Percentiles rank a stretch among this genome's conserved stretches.
Conservation (phyloP, 192 early-diverging fungal species). For the Phlyctochytrium arcticum region DNA sequence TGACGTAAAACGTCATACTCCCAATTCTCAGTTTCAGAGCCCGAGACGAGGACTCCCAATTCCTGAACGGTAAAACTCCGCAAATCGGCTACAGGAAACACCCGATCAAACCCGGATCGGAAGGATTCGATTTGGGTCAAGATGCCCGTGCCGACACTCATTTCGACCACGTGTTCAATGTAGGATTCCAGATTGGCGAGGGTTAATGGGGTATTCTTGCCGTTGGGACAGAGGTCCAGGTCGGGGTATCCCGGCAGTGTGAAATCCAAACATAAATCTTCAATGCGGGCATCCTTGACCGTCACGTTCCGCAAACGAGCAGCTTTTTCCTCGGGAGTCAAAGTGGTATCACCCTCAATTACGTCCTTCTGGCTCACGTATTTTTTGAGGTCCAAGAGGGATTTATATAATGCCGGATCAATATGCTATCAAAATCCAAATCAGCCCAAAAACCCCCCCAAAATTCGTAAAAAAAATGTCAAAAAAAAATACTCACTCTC, state of each 20-base stretch:
- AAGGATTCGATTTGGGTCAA: conserved; percentile 71
- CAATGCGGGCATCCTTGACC: conserved; percentile 42
- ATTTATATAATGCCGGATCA: conserved; percentile 63
- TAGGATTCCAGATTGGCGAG: conserved; percentile 82
- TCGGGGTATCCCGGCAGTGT: conserved; percentile 76
- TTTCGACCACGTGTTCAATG: conserved; percentile 58
- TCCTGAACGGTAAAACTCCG: conserved; percentile 69
- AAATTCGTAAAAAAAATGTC: neutral
- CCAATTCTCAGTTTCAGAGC: conserved; percentile 75
- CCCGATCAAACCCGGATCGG: conserved; percentile 69
- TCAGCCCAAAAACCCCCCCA: conserved; percentile 5
- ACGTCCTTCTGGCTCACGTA: conserved; percentile 58
- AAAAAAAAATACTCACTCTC: conserved; percentile 23
- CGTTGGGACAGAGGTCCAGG: conserved; percentile 61
- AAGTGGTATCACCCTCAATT: conserved; percentile 50
- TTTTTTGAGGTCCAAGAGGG: conserved; percentile 59
- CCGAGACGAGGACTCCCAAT: conserved; percentile 65
- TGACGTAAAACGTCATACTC: conserved; percentile 57
- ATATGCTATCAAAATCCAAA: conserved; percentile 46
- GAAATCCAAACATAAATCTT: conserved; percentile 76
- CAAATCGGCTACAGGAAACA: conserved; percentile 72
- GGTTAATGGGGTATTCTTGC: conserved; percentile 64
- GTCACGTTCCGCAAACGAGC: conserved; percentile 46
- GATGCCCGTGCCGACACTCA: conserved; percentile 65
- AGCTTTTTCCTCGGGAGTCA: conserved; percentile 42